Evolutionary conservation across 78 protist species (phyloP).

Genomic region (Guillardia theta): DNA sequence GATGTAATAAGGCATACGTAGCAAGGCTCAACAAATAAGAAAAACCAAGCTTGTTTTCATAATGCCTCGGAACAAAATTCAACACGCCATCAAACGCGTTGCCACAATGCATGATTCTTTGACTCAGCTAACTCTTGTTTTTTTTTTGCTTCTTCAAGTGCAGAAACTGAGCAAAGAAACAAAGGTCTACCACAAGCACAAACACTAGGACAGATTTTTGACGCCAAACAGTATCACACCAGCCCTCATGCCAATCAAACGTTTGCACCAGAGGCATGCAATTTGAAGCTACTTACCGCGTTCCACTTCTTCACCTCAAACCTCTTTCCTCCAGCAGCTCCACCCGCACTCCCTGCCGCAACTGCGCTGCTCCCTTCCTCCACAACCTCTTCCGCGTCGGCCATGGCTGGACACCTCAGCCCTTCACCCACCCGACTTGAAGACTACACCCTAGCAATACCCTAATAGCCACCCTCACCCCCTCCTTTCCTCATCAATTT

Average conservation of each 20-base stretch:
- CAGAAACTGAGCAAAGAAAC: neutral
- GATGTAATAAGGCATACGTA: no score
- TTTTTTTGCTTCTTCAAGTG: neutral
- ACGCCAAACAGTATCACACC: neutral
- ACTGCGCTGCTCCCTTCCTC: no score
- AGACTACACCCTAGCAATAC: no score
- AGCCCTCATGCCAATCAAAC: neutral
- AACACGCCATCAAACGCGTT: neutral
- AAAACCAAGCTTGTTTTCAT: neutral
- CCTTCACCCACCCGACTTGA: no score
- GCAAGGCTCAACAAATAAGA: neutral
- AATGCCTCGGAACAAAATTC: neutral
- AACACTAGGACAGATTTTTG: neutral
- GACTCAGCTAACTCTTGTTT: neutral
- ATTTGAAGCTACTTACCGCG: slow-evolving; percentile 63
- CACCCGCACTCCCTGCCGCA: no score
- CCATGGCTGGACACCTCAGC: no score
- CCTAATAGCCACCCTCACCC: no score
- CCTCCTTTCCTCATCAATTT: no score
- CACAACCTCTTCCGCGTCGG: no score
- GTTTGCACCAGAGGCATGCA: neutral
- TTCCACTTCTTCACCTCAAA: slow-evolving; percentile 95
- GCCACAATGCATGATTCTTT: neutral
- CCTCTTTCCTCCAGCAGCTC: neutral
- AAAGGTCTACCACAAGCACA: neutral